Percentiles rank a stretch among this genome's conserved stretches.
These are phyloP conservation scores for Dryas drummondii DNA, from an alignment of 306 rosid species.

Conservation along the genomic window DNA sequence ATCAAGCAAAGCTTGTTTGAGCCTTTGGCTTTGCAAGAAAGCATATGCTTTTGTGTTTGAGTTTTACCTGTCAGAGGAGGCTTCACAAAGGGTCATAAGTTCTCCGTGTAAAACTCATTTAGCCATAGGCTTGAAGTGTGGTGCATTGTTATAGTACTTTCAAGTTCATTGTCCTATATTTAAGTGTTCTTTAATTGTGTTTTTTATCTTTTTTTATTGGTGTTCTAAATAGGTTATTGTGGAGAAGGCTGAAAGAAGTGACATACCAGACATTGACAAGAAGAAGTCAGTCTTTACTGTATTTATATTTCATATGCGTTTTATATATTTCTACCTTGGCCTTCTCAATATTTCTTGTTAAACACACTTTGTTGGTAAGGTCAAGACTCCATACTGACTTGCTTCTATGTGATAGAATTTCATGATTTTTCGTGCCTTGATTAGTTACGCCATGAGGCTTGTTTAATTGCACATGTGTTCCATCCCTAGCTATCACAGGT, in stretches of 20 bases:
- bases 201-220: slow-evolving; percentile 19
- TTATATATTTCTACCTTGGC: not conserved
- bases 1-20: not conserved
- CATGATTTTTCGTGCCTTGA: not conserved
- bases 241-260: slow-evolving; percentile 82
- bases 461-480: not conserved
- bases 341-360: not conserved
- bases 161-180: not conserved
- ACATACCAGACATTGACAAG: slow-evolving; percentile 88
- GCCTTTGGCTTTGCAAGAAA: not conserved
- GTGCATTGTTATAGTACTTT: not conserved
- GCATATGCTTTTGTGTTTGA: not conserved
- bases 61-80: not conserved
- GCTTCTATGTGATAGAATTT: not conserved
- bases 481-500: not conserved
- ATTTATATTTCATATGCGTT: slow-evolving; percentile 1
- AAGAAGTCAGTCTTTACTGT: slow-evolving; percentile 58
- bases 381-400: not conserved
- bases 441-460: not conserved
- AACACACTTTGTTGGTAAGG: not conserved
- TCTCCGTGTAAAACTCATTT: not conserved
- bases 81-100: not conserved
- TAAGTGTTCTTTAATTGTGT: not conserved
- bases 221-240: slow-evolving; percentile 62
- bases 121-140: not conserved